Evolutionary conservation across 176 grass and related monocot species (phyloP), one percentile per base, ranked within the genome.

Genomic region (Alloteropsis semialata): DNA sequence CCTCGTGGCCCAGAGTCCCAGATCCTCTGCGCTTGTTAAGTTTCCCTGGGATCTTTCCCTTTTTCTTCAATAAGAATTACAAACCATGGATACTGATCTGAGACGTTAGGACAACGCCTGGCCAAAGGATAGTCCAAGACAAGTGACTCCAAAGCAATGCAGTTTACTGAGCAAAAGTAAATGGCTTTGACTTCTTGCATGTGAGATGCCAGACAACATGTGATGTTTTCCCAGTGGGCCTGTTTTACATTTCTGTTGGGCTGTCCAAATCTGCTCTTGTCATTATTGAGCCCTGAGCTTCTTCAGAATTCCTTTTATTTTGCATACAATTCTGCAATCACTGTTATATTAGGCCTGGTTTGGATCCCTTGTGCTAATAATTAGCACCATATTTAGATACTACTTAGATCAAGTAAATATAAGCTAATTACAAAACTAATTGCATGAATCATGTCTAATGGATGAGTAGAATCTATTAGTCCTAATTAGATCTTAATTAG

Each of bases 151-250:
- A 83, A 78, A 86, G 78, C 41, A 75, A 75, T 83, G 34, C 67
- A 53, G 74, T 67, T 80, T 65, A 78, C 84, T 87, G 74, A 83
- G 83, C 60, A 87, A 86, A 82, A 90, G 88, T 87, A 77, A 83
- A 36, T 79, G 58, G 74, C 84, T 90, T 90, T 86, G 84, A 90
- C 88, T 90, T 87, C 88, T 62, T 87, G 84, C 76, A 51, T 83
- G 88, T 83, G 68, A 67, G 60, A 87, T 82, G 80, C 58, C 80
- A 86, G 75, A 81, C 84, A 90, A 75, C 84, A 90, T 83, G 66
- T 82, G 76, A 83, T 33, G 34, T 49, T 64, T 83, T 79, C 74
- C 28, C 57, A 68, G 88, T 87, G 84, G 88, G 79, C 50, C 88
- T 90, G 29, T 49, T 13, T 82, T 58, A 17, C 61, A 76, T 82